phyloP scores from a whole-genome alignment of 2,329 filamentous ascomycete species.

The Fusarium sterilihyphosum region DNA sequence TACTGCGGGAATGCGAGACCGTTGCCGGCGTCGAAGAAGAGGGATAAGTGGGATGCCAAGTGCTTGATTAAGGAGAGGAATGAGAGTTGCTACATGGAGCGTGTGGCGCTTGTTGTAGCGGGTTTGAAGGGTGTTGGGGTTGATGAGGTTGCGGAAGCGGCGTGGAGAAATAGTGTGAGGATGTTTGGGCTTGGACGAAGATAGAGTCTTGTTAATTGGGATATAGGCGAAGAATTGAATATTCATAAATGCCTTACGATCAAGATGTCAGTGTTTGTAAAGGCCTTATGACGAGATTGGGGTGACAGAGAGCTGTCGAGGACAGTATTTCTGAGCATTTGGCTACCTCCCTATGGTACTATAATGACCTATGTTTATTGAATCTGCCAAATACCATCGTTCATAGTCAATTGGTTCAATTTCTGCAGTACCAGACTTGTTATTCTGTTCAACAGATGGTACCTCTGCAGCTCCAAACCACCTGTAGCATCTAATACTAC shows the following conservation, averaged over 20 bases:
- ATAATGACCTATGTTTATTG: no score
- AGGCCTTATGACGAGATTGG: not conserved
- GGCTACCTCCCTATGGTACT: not conserved
- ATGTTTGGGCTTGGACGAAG: conserved; percentile 46
- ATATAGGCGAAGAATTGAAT: not conserved
- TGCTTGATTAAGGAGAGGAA: conserved; percentile 62
- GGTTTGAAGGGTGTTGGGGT: conserved; percentile 56
- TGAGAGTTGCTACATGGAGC: conserved; percentile 59
- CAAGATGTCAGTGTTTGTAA: not conserved
- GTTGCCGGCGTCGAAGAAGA: conserved; percentile 57
- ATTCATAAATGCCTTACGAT: not conserved
- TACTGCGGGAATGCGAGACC: conserved; percentile 53
- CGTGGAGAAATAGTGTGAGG: conserved; percentile 48
- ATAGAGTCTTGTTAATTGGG: not conserved
- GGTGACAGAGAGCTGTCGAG: not conserved
- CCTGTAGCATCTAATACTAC: no score
- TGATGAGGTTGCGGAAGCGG: conserved; percentile 54
- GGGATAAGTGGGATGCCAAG: conserved; percentile 57
- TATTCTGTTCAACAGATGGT: not conserved
- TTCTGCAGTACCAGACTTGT: not conserved
- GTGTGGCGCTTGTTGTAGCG: conserved; percentile 59
- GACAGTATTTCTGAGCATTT: not conserved
- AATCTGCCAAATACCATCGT: accelerated
- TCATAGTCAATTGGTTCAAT: not conserved
- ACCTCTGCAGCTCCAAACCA: accelerated